Evolutionary conservation across 495 filamentous ascomycete genomes (phyloP), one percentile per base, ranked within the genome.

Genomic region (Penicillium manginii): DNA sequence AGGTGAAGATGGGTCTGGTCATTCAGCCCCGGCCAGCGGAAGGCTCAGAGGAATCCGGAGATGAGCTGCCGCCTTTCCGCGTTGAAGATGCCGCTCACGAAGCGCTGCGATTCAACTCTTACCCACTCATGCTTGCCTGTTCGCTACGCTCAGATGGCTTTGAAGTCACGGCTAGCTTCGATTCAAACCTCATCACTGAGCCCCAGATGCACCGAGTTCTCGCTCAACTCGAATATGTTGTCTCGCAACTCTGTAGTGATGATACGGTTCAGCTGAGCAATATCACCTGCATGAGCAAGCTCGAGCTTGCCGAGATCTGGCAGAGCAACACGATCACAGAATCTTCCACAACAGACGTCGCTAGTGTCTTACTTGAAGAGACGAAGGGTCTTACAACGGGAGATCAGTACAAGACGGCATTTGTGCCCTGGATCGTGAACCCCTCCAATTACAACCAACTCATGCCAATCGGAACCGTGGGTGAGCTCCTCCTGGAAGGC

Each of bases 81-180:
- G 42, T 48, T 12, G 56, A 53, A 31, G 56, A 59, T 53, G 56
- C 50, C 1, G 56, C 50, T 11, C 56, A 53, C 21, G 56, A 59
- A 22, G 56, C 56, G 1, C 49, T 59, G 4, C 56, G 50, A 4
- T 59, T 59, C 39, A 59, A 59, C 14, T 53, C 56, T 35, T 59
- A 59, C 42, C 56, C 56, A 4, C 21, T 59, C 2, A 59, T 59
- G 56, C 29, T 59, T 18, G 56, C 56, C 3, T 59, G 56, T 19
- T 52, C 49, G 7, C 19, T 59, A 19, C 40, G 45, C 3, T 19
- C 26, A 2, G 49, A 48, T n/a, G 56, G 56, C 3, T 59, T 59
- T 31, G 32, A 53, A 29, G 56, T 59, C 1, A 53, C 49, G 4
- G 56, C 56, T 4, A 59, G 56, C 31, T 59, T 59, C 18, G 56